phyloP scores from a whole-genome alignment of 2,329 filamentous ascomycete species.

The Amesomyces nigricolor region DNA sequence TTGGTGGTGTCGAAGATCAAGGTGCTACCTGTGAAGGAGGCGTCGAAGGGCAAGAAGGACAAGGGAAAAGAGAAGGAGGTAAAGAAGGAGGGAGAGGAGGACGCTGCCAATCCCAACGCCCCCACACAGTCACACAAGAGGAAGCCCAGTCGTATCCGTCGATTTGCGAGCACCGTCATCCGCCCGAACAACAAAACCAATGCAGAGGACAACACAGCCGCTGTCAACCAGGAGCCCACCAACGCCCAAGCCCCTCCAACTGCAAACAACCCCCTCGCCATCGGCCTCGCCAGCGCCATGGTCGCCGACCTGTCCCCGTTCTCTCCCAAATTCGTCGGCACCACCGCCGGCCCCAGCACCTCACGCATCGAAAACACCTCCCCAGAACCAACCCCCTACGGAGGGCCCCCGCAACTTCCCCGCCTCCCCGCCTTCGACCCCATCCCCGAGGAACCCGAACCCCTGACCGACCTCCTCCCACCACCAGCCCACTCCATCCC shows the following conservation, averaged over 20 bases:
- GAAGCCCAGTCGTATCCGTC: constrained; percentile 24
- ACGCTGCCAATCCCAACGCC: neutral
- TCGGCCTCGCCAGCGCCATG: constrained; percentile 23
- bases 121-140: constrained; percentile 6
- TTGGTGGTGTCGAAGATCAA: constrained; percentile 32
- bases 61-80: constrained; percentile 19
- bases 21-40: constrained; percentile 10
- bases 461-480: constrained; percentile 4
- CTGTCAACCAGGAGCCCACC: neutral
- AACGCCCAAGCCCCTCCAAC: constrained; percentile 5
- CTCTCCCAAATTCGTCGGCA: constrained; percentile 20
- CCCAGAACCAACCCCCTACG: neutral
- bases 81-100: constrained; percentile 6
- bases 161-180: constrained; percentile 25
- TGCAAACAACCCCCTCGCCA: constrained; percentile 17
- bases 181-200: constrained; percentile 14
- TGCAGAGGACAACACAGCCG: neutral
- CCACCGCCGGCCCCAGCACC: neutral
- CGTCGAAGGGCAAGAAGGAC: constrained; percentile 17
- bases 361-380: neutral
- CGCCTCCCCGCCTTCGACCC: constrained; percentile 21
- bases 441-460: constrained; percentile 21
- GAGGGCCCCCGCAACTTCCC: constrained; percentile 21
- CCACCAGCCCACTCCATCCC: neutral
- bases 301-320: constrained; percentile 24